Conservation (phyloP, 2,329 filamentous ascomycete genomes). For the Hansfordia pulvinata region DNA sequence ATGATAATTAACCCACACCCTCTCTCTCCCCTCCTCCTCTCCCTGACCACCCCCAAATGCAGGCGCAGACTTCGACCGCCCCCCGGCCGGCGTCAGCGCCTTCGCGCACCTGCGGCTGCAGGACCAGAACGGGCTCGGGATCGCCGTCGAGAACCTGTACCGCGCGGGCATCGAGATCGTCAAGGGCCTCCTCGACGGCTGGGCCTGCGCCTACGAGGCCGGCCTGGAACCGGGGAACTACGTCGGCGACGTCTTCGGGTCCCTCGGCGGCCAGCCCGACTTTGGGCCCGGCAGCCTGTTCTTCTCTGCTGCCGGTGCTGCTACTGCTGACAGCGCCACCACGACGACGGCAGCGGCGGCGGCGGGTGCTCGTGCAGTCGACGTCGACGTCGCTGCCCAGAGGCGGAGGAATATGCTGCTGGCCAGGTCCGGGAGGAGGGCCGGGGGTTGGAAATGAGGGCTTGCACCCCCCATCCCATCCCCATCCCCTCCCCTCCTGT, state of each 20-base stretch:
- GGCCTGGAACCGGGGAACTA: constrained; percentile 52
- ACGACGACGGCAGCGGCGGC: constrained; percentile 1
- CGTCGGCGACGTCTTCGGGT: constrained; percentile 58
- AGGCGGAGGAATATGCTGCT: too few species aligned
- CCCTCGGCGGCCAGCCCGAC: constrained; percentile 49
- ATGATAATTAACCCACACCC: too few species aligned
- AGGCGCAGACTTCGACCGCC: constrained; percentile 59
- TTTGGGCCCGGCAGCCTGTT: constrained; percentile 41
- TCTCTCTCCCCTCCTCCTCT: not conserved
- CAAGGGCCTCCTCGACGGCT: constrained; percentile 45
- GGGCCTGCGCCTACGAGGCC: constrained; percentile 41
- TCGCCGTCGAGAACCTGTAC: constrained; percentile 54
- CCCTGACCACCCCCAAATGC: not conserved
- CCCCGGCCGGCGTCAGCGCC: constrained; percentile 40
- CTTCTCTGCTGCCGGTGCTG: not conserved
- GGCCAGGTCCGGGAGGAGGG: too few species aligned
- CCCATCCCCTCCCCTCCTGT: too few species aligned
- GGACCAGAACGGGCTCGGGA: constrained; percentile 49
- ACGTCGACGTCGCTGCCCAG: too few species aligned
- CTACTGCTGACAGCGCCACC: constrained; percentile 1
- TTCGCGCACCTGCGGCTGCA: constrained; percentile 45
- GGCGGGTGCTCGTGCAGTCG: too few species aligned
- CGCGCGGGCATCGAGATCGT: constrained; percentile 52
- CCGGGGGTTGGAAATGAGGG: too few species aligned
- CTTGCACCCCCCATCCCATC: too few species aligned